phyloP scores from a whole-genome alignment of 441 rosid species.

The Populus hybrid region DNA sequence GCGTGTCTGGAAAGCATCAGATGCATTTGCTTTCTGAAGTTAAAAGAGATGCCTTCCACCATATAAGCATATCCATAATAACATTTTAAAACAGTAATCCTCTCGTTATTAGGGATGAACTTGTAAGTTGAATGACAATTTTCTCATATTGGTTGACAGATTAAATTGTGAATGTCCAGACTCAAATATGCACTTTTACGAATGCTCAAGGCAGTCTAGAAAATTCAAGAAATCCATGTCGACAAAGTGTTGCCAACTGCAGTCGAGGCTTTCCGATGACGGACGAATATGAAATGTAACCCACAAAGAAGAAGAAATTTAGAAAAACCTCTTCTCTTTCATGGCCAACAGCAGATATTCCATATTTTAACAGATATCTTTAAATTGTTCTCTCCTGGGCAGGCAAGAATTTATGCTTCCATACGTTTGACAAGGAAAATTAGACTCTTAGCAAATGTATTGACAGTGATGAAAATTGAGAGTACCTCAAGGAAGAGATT shows the following conservation, averaged over 20 bases:
- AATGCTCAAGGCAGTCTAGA: background rate
- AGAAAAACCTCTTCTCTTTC: background rate
- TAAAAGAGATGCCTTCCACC: background rate
- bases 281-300: background rate
- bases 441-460: background rate
- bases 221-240: background rate
- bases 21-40: background rate
- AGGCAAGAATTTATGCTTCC: too few relatives aligned
- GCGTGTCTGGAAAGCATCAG: background rate
- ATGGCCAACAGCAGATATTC: too few relatives aligned
- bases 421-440: background rate
- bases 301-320: background rate
- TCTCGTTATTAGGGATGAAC: background rate
- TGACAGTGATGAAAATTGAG: background rate
- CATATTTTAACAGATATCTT: too few relatives aligned
- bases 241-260: background rate
- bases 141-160: background rate
- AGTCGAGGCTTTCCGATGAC: background rate
- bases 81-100: background rate
- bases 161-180: background rate
- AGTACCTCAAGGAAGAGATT: slow-evolving; percentile 65
- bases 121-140: background rate
- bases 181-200: background rate
- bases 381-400: too few relatives aligned
- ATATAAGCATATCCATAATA: background rate